Evolutionary conservation across 352 stramenopile species (phyloP), one percentile per base, ranked within the genome.

Genomic region (Pythium aquatile): DNA sequence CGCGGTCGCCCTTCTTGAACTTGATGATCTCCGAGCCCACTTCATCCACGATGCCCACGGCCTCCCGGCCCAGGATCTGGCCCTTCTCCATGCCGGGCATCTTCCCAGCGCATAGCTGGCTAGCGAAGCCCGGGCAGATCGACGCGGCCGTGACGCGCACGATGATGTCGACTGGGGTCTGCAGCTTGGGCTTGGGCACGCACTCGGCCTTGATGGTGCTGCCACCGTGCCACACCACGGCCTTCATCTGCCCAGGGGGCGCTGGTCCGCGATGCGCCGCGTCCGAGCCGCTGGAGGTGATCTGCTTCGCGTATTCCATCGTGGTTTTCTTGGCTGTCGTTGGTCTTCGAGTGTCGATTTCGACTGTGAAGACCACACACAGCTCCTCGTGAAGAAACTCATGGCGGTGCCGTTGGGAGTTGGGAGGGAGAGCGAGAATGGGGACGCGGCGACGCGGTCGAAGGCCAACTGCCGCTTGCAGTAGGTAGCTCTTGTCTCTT

Each of bases 1-100:
- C 83, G 49, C 76, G 81, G 52, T 94, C 81, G 52, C 85, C 85
- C 14, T 70, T 53, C 39, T 79, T 83, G 46, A 94, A 58, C 40
- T 81, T 79, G 17, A 56, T 51, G 30, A 92, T 75, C 9, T 86
- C 68, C 16, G 71, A 61, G 8, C 85, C 85, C 0, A 83, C 74
- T 24, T 74, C 69, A 8, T 86, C 71, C 13, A 94, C 71, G 20
- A 89, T 37, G 2, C 85, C 85, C 2, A 90, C 72, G n/a, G 78
- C 81, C 64, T 94, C 85, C 44, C 79, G 87, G 42, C 85, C 85
- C 17, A 92, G 57, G 29, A 92, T 74, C 42, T 90, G 79, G 28
- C 82, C 74, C 61, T 80, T 83, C 29, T 84, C 74, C 69, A 92
- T 73, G 35, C 62, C 68, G 20, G 70, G 61, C 32, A 77, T 61